A percentile compares a stretch with the other conserved stretches of the same genome.
phyloP scores from a whole-genome alignment of 1,139 yeast species.

The Pichia sp. region DNA sequence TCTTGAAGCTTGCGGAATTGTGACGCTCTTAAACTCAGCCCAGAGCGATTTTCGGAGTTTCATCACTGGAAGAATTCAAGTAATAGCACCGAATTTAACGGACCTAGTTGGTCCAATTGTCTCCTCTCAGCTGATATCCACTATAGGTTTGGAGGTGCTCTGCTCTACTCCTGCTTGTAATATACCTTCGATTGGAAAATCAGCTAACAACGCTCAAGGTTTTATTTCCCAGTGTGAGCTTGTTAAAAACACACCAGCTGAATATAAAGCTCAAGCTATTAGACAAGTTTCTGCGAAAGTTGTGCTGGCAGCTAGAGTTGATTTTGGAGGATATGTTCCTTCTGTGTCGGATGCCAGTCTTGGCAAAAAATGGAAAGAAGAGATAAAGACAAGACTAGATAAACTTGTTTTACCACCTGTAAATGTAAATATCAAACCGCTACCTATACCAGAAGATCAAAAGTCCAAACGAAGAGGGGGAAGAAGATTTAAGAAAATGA shows the following conservation, averaged over 20 bases:
- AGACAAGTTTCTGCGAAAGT: constrained; percentile 76
- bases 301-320: constrained; percentile 79
- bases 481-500: constrained; percentile 64
- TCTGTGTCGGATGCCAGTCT: constrained; percentile 33
- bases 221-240: constrained; percentile 48
- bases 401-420: constrained; percentile 78
- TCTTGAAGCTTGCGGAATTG: constrained; percentile 31
- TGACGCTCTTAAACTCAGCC: constrained; percentile 1
- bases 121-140: constrained; percentile 66
- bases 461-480: constrained; percentile 88
- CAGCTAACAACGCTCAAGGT: constrained; percentile 50
- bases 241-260: constrained; percentile 48
- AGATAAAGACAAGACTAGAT: constrained; percentile 57
- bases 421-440: constrained; percentile 57
- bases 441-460: constrained; percentile 75
- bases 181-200: constrained; percentile 66
- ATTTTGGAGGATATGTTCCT: constrained; percentile 26
- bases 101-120: constrained; percentile 66
- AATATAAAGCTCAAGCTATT: constrained; percentile 60
- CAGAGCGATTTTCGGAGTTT: constrained; percentile 38
- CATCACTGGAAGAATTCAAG: constrained; percentile 49
- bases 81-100: constrained; percentile 74
- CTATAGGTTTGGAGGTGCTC: constrained; percentile 67
- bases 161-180: constrained; percentile 78
- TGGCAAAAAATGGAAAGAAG: constrained; percentile 54